Conservation (phyloP, 2,329 filamentous ascomycete genomes). For the Alternaria hordeiaustralica region DNA sequence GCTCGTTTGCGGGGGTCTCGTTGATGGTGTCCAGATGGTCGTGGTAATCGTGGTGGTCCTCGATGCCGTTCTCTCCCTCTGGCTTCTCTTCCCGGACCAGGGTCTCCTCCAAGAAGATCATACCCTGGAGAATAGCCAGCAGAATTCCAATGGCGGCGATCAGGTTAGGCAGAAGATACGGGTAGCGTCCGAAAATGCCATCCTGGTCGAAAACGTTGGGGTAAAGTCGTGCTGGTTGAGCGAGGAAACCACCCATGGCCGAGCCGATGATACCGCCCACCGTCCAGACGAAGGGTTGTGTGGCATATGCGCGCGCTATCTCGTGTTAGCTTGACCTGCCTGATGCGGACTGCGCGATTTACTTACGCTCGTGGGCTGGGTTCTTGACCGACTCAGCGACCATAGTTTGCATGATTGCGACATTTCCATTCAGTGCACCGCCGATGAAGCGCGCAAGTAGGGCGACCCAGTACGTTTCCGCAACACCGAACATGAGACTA, state of each 20-base stretch:
- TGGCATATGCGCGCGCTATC: constrained; percentile 79
- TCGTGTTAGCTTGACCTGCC: constrained; percentile 10
- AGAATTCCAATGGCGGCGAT: constrained; percentile 79
- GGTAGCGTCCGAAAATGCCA: constrained; percentile 77
- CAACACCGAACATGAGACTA: constrained; percentile 81
- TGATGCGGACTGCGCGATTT: not conserved
- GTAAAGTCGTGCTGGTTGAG: constrained; percentile 76
- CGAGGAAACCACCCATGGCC: constrained; percentile 85
- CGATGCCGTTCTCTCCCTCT: constrained; percentile 45
- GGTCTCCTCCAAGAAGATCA: constrained; percentile 83
- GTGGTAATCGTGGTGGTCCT: constrained; percentile 26
- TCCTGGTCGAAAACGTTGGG: constrained; percentile 72
- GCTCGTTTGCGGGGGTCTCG: constrained; percentile 66
- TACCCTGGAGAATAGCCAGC: constrained; percentile 79
- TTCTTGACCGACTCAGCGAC: constrained; percentile 88
- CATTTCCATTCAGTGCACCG: constrained; percentile 87
- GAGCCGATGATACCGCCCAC: constrained; percentile 87
- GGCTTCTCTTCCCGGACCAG: constrained; percentile 39
- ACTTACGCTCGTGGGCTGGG: constrained; percentile 86
- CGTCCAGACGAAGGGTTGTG: constrained; percentile 94
- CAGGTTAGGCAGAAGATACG: constrained; percentile 88
- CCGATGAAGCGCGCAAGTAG: constrained; percentile 77
- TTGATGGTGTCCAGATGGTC: constrained; percentile 74
- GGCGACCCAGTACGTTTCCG: constrained; percentile 83
- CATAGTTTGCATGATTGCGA: constrained; percentile 90